Conservation (phyloP, 1,284 basidiomycete species). For the Xerocomus amazonicus region DNA sequence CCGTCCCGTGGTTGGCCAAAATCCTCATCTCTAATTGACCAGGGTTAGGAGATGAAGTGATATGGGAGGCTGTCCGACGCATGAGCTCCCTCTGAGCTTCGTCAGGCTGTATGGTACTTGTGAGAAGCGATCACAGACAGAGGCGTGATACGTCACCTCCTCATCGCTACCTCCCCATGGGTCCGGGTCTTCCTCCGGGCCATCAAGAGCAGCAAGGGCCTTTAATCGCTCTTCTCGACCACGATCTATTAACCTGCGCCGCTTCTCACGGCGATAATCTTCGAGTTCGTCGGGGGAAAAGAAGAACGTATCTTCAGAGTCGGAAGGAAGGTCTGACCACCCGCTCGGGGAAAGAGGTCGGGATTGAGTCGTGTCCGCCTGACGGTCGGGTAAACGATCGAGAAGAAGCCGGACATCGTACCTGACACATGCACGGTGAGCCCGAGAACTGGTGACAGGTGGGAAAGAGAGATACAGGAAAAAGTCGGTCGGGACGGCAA, state of each 20-base stretch:
- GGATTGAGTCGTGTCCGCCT: conserved; percentile 1
- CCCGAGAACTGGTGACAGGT: conserved; percentile 6
- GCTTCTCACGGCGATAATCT: conserved; percentile 64
- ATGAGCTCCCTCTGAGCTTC: conserved; percentile 64
- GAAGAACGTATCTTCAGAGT: conserved; percentile 79
- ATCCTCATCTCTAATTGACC: conserved; percentile 84
- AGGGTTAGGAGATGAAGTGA: conserved; percentile 68
- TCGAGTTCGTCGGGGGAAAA: conserved; percentile 63
- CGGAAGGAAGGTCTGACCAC: conserved; percentile 81
- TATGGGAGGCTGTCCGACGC: conserved; percentile 66
- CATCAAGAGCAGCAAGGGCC: conserved; percentile 50
- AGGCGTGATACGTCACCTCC: conserved; percentile 44
- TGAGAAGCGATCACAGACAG: conserved; percentile 11
- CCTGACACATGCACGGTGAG: conserved; percentile 40
- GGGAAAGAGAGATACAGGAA: conserved; percentile 7
- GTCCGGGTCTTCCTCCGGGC: conserved; percentile 40
- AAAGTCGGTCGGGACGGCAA: conserved; percentile 7
- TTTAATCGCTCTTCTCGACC: conserved; percentile 60
- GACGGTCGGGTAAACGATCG: conserved; percentile 39
- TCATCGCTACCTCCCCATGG: conserved; percentile 71
- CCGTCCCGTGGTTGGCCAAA: conserved; percentile 75
- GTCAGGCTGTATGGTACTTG: conserved; percentile 52
- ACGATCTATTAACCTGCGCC: conserved; percentile 56
- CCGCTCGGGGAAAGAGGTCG: conserved; percentile 49
- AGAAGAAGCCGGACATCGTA: conserved; percentile 78